phyloP scores from a whole-genome alignment of 202 grass and related monocot genomes.

The Dendrocalamus latiflorus region DNA sequence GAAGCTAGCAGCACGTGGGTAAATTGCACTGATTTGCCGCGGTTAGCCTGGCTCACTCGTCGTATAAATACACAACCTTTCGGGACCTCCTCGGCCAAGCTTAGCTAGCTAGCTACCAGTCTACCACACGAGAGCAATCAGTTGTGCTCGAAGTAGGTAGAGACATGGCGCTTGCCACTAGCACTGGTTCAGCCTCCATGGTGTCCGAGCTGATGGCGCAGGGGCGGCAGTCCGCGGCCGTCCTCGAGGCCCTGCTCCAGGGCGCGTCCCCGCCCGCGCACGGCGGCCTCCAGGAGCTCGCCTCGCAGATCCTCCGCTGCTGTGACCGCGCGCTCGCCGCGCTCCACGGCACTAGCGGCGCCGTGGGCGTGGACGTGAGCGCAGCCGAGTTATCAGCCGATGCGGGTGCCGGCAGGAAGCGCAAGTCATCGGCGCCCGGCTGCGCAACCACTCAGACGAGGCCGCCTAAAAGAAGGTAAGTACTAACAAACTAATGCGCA shows the following conservation, averaged over 20 bases:
- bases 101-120: background rate
- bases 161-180: conserved; percentile 2
- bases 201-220: conserved; percentile 5
- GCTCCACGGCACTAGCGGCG: background rate
- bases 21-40: no score
- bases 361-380: background rate
- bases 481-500: background rate
- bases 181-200: background rate
- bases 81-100: background rate
- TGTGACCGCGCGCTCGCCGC: conserved; percentile 29
- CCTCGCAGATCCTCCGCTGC: conserved; percentile 12
- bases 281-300: background rate
- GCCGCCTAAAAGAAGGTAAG: background rate
- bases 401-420: no score
- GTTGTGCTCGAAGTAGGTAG: background rate
- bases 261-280: background rate
- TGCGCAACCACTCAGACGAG: background rate
- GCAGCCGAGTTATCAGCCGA: background rate
- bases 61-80: no score
- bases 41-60: no score
- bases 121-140: background rate
- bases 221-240: conserved; percentile 18
- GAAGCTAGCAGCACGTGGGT: no score
- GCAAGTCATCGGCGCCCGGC: background rate
- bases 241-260: conserved; percentile 10